phyloP scores from a whole-genome alignment of 345 rosid genomes.

The Syzygium aqueum region DNA sequence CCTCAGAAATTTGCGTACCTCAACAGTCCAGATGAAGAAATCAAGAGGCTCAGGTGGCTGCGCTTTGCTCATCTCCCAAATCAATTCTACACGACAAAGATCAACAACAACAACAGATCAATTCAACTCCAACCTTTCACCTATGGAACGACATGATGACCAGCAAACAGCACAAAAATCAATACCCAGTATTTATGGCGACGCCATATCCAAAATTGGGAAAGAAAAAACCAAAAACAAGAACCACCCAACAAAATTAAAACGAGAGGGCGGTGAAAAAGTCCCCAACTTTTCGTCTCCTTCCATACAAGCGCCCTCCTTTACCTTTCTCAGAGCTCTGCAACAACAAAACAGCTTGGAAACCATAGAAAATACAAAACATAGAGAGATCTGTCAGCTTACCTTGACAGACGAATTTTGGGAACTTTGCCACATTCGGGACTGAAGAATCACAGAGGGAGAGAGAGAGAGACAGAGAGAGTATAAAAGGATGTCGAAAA shows the following conservation, averaged over 20 bases:
- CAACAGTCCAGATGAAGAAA: conserved; percentile 99
- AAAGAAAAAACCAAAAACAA: not conserved
- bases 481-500: not conserved
- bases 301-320: not conserved
- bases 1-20: conserved; percentile 30
- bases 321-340: not conserved
- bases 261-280: not conserved
- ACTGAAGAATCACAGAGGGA: not conserved
- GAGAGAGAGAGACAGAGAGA: not conserved
- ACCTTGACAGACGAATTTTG: not conserved
- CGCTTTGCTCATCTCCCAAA: conserved; percentile 54
- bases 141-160: not conserved
- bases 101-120: not conserved
- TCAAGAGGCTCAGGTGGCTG: conserved; percentile 90
- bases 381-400: conserved; percentile 2
- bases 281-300: not conserved
- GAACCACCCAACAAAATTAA: not conserved
- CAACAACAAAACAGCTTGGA: not conserved
- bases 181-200: not conserved
- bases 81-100: not conserved
- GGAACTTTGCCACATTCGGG: conserved; percentile 4
- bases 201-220: not conserved
- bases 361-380: not conserved
- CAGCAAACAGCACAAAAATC: not conserved
- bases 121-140: not conserved